phyloP scores from a whole-genome alignment of 2,329 filamentous ascomycete species.

The Monosporascus sp. region DNA sequence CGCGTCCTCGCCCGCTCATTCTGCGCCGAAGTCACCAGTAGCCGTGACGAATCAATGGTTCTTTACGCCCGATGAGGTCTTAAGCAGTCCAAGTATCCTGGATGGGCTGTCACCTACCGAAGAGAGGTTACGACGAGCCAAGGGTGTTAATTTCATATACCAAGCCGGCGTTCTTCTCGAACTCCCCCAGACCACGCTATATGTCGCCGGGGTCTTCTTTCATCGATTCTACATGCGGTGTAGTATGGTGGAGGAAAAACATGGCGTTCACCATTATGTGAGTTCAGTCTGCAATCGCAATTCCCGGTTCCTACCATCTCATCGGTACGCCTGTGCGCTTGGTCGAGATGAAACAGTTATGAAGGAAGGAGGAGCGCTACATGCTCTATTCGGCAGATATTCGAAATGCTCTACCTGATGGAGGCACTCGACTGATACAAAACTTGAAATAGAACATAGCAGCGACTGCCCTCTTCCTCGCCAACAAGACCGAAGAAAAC shows the following conservation, averaged over 20 bases:
- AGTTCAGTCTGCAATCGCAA: slow-evolving; percentile 25
- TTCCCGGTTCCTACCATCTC: too few species aligned
- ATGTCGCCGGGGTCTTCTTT: slow-evolving; percentile 89
- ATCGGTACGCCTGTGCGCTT: too few species aligned
- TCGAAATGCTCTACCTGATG: not conserved
- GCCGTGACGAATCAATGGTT: slow-evolving; percentile 67
- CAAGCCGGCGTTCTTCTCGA: slow-evolving; percentile 91
- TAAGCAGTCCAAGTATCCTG: slow-evolving; percentile 75
- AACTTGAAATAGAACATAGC: slow-evolving; percentile 60
- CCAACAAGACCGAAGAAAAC: slow-evolving; percentile 96
- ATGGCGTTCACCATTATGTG: slow-evolving; percentile 86
- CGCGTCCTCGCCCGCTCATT: slow-evolving; percentile 37
- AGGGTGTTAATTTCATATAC: slow-evolving; percentile 94
- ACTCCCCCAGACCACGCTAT: slow-evolving; percentile 84
- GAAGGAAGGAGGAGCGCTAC: not conserved
- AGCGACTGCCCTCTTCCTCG: slow-evolving; percentile 85
- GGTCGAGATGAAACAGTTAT: not conserved
- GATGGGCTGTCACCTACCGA: slow-evolving; percentile 74
- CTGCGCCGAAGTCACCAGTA: slow-evolving; percentile 31
- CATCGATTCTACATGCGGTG: slow-evolving; percentile 93
- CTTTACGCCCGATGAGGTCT: slow-evolving; percentile 77
- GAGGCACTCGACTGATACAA: slow-evolving; percentile 8
- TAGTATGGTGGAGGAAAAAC: slow-evolving; percentile 70
- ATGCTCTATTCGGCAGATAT: not conserved
- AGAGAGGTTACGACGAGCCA: slow-evolving; percentile 75